phyloP scores from a whole-genome alignment of 495 filamentous ascomycete species.

The Podospora australis region DNA sequence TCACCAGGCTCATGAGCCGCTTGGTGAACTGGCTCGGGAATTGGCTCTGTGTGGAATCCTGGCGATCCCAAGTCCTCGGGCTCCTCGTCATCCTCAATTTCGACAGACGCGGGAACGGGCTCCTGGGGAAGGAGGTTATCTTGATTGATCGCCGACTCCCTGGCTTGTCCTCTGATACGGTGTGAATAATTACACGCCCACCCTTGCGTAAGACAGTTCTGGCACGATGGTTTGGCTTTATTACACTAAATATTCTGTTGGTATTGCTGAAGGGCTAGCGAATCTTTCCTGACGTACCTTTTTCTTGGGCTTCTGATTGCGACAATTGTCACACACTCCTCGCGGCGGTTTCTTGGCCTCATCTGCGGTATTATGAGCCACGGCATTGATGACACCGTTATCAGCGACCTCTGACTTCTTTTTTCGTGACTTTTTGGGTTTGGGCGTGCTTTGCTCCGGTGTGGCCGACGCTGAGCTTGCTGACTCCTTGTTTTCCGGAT shows the following conservation, averaged over 20 bases:
- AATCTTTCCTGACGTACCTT: slow-evolving; percentile 1
- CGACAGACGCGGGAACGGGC: slow-evolving; percentile 9
- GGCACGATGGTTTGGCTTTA: slow-evolving; percentile 34
- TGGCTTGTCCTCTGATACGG: slow-evolving; percentile 16
- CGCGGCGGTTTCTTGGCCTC: slow-evolving; percentile 21
- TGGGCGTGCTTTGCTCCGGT: slow-evolving; percentile 12
- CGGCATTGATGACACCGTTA: background rate
- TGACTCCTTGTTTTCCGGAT: slow-evolving; percentile 31
- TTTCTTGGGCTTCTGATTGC: slow-evolving; percentile 10
- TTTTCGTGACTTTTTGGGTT: slow-evolving; percentile 19
- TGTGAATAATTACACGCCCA: slow-evolving; percentile 30
- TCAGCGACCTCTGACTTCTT: slow-evolving; percentile 24
- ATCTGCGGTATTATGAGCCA: background rate
- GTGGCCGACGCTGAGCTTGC: slow-evolving; percentile 19
- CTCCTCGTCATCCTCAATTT: slow-evolving; percentile 15
- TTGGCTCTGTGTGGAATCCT: slow-evolving; percentile 16
- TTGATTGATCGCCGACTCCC: slow-evolving; percentile 1
- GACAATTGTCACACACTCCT: slow-evolving; percentile 36
- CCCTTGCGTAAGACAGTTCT: slow-evolving; percentile 24
- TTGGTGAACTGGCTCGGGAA: background rate
- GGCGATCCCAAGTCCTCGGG: slow-evolving; percentile 25
- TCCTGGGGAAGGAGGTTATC: no score
- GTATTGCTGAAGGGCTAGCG: background rate
- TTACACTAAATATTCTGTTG: slow-evolving; percentile 30
- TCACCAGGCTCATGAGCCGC: background rate